Evolutionary conservation across 129 eudicot species (phyloP), one percentile per base, ranked within the genome.

Genomic region (Artemisia argyi): DNA sequence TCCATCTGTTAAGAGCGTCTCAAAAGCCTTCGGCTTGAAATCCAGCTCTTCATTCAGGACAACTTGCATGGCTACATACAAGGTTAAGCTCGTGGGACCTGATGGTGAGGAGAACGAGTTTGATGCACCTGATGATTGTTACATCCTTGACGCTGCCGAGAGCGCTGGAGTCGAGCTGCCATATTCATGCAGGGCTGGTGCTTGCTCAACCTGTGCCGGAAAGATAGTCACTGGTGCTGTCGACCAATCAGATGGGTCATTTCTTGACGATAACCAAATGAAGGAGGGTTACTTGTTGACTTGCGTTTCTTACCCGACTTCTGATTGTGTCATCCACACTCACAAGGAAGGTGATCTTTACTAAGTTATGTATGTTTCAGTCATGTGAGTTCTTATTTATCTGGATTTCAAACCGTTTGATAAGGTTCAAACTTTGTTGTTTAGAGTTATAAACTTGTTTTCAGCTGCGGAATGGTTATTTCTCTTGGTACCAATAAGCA

Each of bases 161-260:
- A 52, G 65, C 19, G 92, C 96, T 2, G 98, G 98, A 74, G 17
- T 92, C 15, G 98, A 92, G 69, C 87, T 92, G 51, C 96, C 98
- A 3, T 92, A 89, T 81, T 89, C 96, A 7, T 92, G 98, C 85
- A 85, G 96, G 83, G 98, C 98, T 2, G 98, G 98, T 55, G 98
- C 98, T 1, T 92, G 98, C 83, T 92, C 98, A 60, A 89, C 98
- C 1, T 89, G 98, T 78, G 96, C 96, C 7, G 98, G 98, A 70
- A 87, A 87, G 75, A 51, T 92, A 9, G 84, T 62, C 19, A 20
- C 72, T 0, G 98, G 98, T 11, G 48, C 68, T 0, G 95, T 93
- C 13, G 98, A 93, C 81, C 98, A 89, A 64, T 89, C 98, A 0
- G 98, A 93, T 75, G 96, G 95, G 10, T 93, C 98, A 1, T 92